Evolutionary conservation across 169 alveolate species (phyloP).

Genomic region (Plasmodium malariae): DNA sequence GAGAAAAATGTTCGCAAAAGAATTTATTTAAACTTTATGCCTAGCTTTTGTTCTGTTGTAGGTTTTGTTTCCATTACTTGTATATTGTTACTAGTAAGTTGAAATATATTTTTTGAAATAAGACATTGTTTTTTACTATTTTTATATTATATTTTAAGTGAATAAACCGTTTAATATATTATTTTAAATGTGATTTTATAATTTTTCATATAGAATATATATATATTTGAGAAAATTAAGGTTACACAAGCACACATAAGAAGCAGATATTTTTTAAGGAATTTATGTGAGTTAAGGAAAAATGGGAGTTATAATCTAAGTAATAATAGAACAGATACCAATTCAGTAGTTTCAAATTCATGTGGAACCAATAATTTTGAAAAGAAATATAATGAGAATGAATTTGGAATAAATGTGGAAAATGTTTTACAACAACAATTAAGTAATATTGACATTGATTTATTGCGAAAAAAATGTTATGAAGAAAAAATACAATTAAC

Average conservation of each 20-base stretch:
- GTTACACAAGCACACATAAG: not conserved
- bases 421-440: not conserved
- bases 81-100: not conserved
- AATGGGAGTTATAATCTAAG: not conserved
- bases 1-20: not conserved
- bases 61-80: not conserved
- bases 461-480: constrained; percentile 21
- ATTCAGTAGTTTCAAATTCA: not conserved
- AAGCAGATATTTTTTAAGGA: constrained; percentile 9
- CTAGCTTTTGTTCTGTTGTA: not conserved
- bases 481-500: constrained; percentile 5
- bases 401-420: not conserved
- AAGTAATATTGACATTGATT: not conserved
- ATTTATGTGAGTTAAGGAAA: not conserved
- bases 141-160: not conserved
- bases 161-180: not conserved
- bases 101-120: not conserved
- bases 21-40: too few relatives aligned
- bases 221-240: not conserved
- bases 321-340: not conserved
- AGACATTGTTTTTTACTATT: not conserved
- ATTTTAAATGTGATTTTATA: not conserved
- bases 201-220: constrained; percentile 4
- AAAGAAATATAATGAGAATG: not conserved
- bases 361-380: not conserved